Percentiles rank a stretch among this genome's conserved stretches.
Evolutionary conservation across 768 basidiomycete species (phyloP).

Genomic region (Paxillus rubicundulus): DNA sequence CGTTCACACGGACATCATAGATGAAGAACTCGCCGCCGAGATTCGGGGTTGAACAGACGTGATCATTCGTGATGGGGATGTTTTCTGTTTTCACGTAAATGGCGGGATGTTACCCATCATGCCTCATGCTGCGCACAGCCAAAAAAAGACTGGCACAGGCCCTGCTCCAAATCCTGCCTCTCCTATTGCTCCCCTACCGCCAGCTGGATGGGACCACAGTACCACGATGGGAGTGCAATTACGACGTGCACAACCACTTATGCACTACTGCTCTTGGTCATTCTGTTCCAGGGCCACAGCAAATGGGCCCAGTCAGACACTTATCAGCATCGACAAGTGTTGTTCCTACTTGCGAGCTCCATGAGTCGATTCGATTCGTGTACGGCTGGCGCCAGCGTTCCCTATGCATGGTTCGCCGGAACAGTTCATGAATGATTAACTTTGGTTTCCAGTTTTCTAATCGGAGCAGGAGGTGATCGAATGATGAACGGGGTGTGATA

Average conservation of each 20-base stretch:
- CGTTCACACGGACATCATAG: not conserved
- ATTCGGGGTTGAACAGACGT: not conserved
- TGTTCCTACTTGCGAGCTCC: constrained; percentile 11
- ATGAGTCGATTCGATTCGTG: constrained; percentile 19
- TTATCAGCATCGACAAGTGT: constrained; percentile 12
- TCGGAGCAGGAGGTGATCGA: not conserved
- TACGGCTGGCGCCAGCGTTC: constrained; percentile 15
- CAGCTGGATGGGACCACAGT: not conserved
- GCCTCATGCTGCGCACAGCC: no score
- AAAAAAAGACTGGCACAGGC: not conserved
- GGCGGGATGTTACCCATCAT: not conserved
- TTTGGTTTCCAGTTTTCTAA: not conserved
- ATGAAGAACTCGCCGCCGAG: not conserved
- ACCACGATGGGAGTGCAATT: no score
- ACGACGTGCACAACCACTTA: no score
- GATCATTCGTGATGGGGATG: not conserved
- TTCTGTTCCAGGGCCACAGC: not conserved
- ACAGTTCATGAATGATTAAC: constrained; percentile 1
- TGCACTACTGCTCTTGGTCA: not conserved
- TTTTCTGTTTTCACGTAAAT: constrained; percentile 6
- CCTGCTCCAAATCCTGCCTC: not conserved
- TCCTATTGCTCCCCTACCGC: not conserved
- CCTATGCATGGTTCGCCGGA: not conserved
- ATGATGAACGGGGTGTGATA: not conserved
- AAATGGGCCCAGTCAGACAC: constrained; percentile 12